These are phyloP conservation scores for Blastocystis sp. DNA, from an alignment of 352 stramenopile species.

Conservation along the genomic window DNA sequence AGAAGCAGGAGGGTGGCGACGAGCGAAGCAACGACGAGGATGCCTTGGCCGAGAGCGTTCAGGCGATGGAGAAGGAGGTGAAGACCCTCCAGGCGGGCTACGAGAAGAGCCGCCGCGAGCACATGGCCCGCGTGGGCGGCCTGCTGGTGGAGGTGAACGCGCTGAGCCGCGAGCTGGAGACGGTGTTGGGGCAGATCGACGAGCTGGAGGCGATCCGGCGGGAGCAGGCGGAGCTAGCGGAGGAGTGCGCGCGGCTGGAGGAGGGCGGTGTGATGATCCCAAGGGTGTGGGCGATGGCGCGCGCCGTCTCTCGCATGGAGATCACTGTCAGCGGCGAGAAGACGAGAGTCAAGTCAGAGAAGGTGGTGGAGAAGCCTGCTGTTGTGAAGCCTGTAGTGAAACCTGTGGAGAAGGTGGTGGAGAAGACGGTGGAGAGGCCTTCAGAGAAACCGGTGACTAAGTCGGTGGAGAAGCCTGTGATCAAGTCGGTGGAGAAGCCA, in stretches of 20 bases:
- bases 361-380: background rate
- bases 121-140: background rate
- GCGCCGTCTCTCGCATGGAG: background rate
- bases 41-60: background rate
- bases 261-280: slow-evolving; percentile 2
- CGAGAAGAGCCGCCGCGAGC: background rate
- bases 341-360: background rate
- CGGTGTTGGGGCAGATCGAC: background rate
- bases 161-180: slow-evolving; percentile 33
- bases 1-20: background rate
- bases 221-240: slow-evolving; percentile 12
- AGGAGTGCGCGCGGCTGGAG: slow-evolving; percentile 55
- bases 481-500: no score
- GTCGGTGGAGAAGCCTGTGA: no score
- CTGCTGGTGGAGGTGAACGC: background rate
- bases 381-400: background rate
- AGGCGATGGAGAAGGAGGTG: slow-evolving; percentile 17
- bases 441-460: no score
- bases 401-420: no score
- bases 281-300: background rate
- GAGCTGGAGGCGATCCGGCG: slow-evolving; percentile 29
- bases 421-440: no score
- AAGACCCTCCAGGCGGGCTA: background rate
- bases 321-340: background rate
- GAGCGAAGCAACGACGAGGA: background rate